Base-by-base conservation (phyloP, 768 basidiomycete genomes). In the Serendipita sp. region DNA sequence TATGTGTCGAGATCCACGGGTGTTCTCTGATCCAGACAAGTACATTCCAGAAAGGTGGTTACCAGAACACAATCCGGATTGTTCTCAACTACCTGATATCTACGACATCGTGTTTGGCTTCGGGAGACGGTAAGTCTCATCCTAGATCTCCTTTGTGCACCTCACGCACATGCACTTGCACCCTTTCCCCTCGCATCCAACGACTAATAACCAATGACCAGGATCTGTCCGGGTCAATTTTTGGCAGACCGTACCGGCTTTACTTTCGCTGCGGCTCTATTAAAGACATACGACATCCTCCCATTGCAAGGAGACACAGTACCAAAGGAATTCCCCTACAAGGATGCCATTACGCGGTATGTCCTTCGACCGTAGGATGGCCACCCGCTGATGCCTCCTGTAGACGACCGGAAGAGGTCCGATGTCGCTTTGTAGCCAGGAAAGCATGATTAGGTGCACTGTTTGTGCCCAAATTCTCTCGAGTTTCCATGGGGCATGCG, bases 291-390 rank as follows among this genome's bases (percentile, higher is more conserved):
- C 53, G 53, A 58, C 2, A 58, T 58, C 31, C 17, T 58, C 9
- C 53, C 53, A 9, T 28, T 58, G 17, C 17, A 26, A 2, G 3
- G 53, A 7, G 53, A 58, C 4, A 33, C 22, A 22, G 11, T 58
- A 34, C 53, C 53, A 1, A 28, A 58, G n/a, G 53, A 58, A 33
- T 58, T 28, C n/a, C 3, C 17, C 11, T 58, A 58, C 31, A 58
- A 58, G n/a, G 53, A 58, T n/a, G 22, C 53, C 31, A 26, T 58
- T 33, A 58, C 31, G 53, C 53, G 53, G 53, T 58, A 34, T 58
- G 22, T 58, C 31, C 53, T 33, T 58, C 28, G 17, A 31, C 53
- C 22, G n/a, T n/a, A n/a, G n/a, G n/a, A n/a, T n/a, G 17, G 28
- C 30, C 22, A 24, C 53, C 28, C 16, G 26, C 48, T 51, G 48